Base-by-base conservation (phyloP, 352 stramenopile genomes). In the Pilasporangium apinafurcum region DNA sequence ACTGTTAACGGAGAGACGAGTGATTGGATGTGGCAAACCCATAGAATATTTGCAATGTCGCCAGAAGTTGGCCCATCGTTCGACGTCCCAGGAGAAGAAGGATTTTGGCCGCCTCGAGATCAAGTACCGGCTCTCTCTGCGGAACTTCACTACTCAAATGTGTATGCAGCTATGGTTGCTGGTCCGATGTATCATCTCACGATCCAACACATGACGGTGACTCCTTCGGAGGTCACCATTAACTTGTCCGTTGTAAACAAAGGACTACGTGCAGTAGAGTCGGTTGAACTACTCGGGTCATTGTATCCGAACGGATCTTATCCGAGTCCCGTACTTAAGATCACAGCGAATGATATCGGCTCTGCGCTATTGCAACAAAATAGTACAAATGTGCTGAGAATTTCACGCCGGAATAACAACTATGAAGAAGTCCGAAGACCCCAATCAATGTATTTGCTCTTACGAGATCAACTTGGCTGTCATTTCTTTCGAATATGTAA, bases 1-100 rank as follows among this genome's bases (percentile, higher is more conserved):
- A 85, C 77, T 4, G 82, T 93, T 18, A 93, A 93, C 32, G 82
- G 82, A 14, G 82, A 93, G 43, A 88, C 82, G 18, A 93, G 82
- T 49, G 82, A 93, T 54, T 93, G 82, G 82, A 86, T 93, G 67
- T 91, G 79, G 79, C 51, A 72, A 1, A 61, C 43, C 17, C 82
- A 93, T 44, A 72, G 79, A 0, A 90, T 93, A 37, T 90, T 86
- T 18, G 64, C 82, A 38, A 91, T 93, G 69, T 93, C 82, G 2
- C 82, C 82, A 7, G 82, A 93, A 46, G 79, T 91, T 2, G 82
- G 82, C 4, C 82, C 82, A 4, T 39, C 48, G 9, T 90, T 93
- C 44, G 53, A 68, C 1, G 52, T 67, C 0, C 14, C 40, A 12
- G 46, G 48, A 5, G 39, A 59, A 9, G 29, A 51, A 12, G 82